Conservation (phyloP, 2,329 filamentous ascomycete genomes). For the Lizonia empirigonia region DNA sequence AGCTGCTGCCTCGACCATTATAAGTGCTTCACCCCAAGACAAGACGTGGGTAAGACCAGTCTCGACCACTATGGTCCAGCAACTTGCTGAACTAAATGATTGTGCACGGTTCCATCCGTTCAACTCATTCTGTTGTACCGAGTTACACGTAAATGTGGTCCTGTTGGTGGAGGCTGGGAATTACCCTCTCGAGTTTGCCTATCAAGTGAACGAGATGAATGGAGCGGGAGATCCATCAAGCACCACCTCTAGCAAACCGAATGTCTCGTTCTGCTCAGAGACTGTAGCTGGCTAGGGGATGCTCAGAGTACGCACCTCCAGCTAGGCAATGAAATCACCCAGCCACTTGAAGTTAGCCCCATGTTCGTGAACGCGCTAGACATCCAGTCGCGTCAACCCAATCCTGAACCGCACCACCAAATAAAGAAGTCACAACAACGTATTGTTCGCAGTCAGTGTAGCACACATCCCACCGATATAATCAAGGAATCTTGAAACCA, state of each 20-base stretch:
- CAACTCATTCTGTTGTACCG: not conserved
- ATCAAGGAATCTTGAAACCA: not conserved
- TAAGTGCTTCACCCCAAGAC: slow-evolving; percentile 1
- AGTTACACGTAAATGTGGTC: not conserved
- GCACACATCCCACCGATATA: slow-evolving; percentile 8
- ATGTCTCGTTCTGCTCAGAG: not conserved
- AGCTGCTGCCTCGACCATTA: slow-evolving; percentile 4
- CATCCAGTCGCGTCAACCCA: slow-evolving; percentile 29
- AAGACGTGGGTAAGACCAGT: not conserved
- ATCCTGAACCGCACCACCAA: slow-evolving; percentile 16
- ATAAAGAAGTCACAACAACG: slow-evolving; percentile 21
- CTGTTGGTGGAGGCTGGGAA: not conserved
- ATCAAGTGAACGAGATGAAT: not conserved
- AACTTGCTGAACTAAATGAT: not conserved
- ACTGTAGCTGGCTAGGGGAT: too few species aligned
- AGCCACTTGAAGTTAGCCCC: slow-evolving; percentile 15
- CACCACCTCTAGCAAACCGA: too few species aligned
- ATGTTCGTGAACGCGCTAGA: slow-evolving; percentile 26
- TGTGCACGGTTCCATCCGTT: not conserved
- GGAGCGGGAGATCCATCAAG: too few species aligned
- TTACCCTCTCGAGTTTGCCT: not conserved
- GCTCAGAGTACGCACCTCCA: too few species aligned
- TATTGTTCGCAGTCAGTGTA: not conserved
- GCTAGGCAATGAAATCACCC: too few species aligned
- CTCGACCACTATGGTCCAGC: not conserved